These are phyloP conservation scores for Cymbopogon flexuosus DNA, from an alignment of 202 grass and related monocot species.

Conservation along the genomic window DNA sequence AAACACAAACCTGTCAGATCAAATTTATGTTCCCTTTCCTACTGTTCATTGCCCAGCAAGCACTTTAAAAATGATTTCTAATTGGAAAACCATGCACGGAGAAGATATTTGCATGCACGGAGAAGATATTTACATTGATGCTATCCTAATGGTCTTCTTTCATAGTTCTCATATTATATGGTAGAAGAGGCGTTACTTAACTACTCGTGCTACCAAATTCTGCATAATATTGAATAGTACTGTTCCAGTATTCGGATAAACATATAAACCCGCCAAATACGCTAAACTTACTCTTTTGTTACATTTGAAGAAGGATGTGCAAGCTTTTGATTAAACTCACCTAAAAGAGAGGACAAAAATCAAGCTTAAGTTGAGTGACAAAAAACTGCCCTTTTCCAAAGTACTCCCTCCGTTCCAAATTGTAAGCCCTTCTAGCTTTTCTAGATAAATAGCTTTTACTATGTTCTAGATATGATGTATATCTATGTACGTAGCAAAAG, in stretches of 20 bases:
- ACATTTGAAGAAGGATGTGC: slow-evolving; percentile 92
- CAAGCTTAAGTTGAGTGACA: slow-evolving; percentile 13
- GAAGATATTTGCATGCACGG: not conserved
- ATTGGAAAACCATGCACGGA: not conserved
- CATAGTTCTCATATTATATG: slow-evolving; percentile 11
- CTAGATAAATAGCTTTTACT: not conserved
- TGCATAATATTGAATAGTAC: not conserved
- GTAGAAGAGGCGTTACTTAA: not conserved
- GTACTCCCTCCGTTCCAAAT: not conserved
- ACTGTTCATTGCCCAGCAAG: not conserved
- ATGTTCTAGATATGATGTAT: not conserved
- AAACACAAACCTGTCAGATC: not conserved
- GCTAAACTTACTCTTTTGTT: slow-evolving; percentile 71
- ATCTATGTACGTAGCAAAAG: not conserved
- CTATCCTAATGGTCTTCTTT: not conserved
- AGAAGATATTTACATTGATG: not conserved
- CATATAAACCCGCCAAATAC: not conserved
- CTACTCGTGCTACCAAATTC: not conserved
- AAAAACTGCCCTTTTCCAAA: slow-evolving; percentile 18
- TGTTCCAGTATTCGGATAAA: slow-evolving; percentile 16
- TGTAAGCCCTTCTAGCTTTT: not conserved
- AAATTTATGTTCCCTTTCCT: not conserved
- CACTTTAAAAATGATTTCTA: not conserved
- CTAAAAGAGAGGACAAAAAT: slow-evolving; percentile 39
- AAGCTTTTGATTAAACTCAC: slow-evolving; percentile 81